Percentiles rank a stretch among this genome's conserved stretches.
These are phyloP conservation scores for Albizia julibrissin DNA, from an alignment of 306 rosid species.

Conservation along the genomic window DNA sequence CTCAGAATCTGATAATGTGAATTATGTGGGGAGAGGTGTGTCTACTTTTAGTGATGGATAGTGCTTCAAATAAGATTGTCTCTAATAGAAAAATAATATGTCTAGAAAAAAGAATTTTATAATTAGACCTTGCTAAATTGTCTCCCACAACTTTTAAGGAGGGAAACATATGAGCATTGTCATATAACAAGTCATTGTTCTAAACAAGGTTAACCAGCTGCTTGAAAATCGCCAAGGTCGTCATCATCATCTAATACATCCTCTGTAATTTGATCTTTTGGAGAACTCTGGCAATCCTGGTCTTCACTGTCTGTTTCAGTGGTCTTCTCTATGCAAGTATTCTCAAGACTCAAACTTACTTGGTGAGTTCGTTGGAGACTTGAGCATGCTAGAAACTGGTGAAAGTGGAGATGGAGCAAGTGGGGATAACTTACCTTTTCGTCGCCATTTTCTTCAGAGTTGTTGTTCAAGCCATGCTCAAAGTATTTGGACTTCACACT, in stretches of 20 bases:
- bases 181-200: constrained; percentile 20
- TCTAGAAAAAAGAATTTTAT: too few relatives aligned
- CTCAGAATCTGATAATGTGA: too few relatives aligned
- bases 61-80: too few relatives aligned
- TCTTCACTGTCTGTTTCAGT: too few relatives aligned
- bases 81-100: too few relatives aligned
- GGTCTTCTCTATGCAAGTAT: constrained; percentile 21
- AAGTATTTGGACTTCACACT: too few relatives aligned
- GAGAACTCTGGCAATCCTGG: background rate
- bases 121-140: too few relatives aligned
- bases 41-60: too few relatives aligned
- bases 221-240: constrained; percentile 65
- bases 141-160: background rate
- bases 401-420: constrained; percentile 51
- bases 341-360: constrained; percentile 37
- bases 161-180: background rate
- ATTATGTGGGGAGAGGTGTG: too few relatives aligned
- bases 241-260: constrained; percentile 38
- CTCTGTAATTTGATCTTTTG: constrained; percentile 22
- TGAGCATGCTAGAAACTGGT: too few relatives aligned
- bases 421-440: constrained; percentile 52
- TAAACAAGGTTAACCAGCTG: constrained; percentile 35
- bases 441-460: constrained; percentile 32
- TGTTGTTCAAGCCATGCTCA: too few relatives aligned
- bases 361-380: constrained; percentile 26